These are phyloP conservation scores for Cardiosporidium cionae DNA, from an alignment of 169 alveolate genomes.

Conservation along the genomic window DNA sequence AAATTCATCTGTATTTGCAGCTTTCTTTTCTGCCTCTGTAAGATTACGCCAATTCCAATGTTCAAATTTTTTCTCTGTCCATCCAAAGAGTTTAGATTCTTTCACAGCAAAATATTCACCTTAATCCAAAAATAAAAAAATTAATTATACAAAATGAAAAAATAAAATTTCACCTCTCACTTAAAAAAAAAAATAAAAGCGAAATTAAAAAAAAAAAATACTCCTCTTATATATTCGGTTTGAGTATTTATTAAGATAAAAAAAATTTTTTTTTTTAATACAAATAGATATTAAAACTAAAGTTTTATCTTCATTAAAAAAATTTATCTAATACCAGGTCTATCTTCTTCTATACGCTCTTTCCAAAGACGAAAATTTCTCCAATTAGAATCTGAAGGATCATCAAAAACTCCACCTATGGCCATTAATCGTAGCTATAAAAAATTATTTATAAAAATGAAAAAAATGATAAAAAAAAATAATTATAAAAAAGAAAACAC, in stretches of 20 bases:
- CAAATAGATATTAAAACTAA: too few relatives aligned
- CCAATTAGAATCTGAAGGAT: constrained; percentile 59
- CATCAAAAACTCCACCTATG: constrained; percentile 59
- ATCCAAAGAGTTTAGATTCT: constrained; percentile 58
- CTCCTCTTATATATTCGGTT: too few relatives aligned
- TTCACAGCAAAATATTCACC: constrained; percentile 74
- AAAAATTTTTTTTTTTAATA: too few relatives aligned
- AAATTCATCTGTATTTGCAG: constrained; percentile 7
- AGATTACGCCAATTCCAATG: constrained; percentile 16
- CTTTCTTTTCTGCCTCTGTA: constrained; percentile 8
- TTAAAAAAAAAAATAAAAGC: too few relatives aligned
- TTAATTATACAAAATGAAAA: too few relatives aligned
- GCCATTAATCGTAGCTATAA: constrained; percentile 16
- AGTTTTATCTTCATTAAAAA: too few relatives aligned
- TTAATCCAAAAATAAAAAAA: constrained; percentile 12
- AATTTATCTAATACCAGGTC: constrained; percentile 46
- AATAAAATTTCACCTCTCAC: too few relatives aligned
- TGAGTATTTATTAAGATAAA: too few relatives aligned
- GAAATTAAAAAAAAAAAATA: too few relatives aligned
- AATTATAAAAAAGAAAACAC: too few relatives aligned
- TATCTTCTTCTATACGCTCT: constrained; percentile 54
- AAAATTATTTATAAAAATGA: too few relatives aligned
- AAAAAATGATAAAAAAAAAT: too few relatives aligned
- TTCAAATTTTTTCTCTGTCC: constrained; percentile 58
- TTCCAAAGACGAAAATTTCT: constrained; percentile 62